These are phyloP conservation scores for Jasminum sambac DNA, from an alignment of 257 asterid species.

Conservation along the genomic window DNA sequence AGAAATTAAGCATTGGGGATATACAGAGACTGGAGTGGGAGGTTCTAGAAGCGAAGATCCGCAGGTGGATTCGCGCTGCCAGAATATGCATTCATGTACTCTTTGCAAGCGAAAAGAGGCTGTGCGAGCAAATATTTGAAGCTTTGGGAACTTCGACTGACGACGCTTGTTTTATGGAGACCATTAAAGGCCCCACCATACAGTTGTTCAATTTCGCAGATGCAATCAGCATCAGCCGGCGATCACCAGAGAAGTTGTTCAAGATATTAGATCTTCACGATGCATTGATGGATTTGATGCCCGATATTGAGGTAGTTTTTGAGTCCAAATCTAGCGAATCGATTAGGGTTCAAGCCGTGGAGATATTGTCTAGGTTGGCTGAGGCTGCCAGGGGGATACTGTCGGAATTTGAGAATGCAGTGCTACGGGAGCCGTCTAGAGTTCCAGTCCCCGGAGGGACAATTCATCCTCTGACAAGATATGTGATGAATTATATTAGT, in stretches of 20 bases:
- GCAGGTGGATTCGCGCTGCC: slow-evolving; percentile 42
- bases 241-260: slow-evolving; percentile 49
- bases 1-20: slow-evolving; percentile 43
- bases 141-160: slow-evolving; percentile 34
- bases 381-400: slow-evolving; percentile 45
- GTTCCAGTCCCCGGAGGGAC: slow-evolving; percentile 43
- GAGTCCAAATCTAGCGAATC: slow-evolving; percentile 37
- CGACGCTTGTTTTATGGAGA: slow-evolving; percentile 44
- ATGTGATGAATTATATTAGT: slow-evolving; percentile 48
- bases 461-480: slow-evolving; percentile 51
- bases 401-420: slow-evolving; percentile 49
- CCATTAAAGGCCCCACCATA: slow-evolving; percentile 37
- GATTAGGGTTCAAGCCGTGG: slow-evolving; percentile 31
- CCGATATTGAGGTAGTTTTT: slow-evolving; percentile 38
- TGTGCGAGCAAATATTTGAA: slow-evolving; percentile 39
- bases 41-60: slow-evolving; percentile 39
- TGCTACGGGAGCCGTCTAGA: slow-evolving; percentile 42
- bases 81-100: slow-evolving; percentile 35
- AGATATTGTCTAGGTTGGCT: slow-evolving; percentile 42
- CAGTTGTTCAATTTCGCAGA: slow-evolving; percentile 48
- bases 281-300: slow-evolving; percentile 30
- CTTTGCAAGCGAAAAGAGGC: slow-evolving; percentile 42
- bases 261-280: slow-evolving; percentile 50
- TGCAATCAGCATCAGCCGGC: slow-evolving; percentile 41
- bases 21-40: slow-evolving; percentile 46